phyloP scores from a whole-genome alignment of 768 basidiomycete species.

The Termitomyces titanicus region DNA sequence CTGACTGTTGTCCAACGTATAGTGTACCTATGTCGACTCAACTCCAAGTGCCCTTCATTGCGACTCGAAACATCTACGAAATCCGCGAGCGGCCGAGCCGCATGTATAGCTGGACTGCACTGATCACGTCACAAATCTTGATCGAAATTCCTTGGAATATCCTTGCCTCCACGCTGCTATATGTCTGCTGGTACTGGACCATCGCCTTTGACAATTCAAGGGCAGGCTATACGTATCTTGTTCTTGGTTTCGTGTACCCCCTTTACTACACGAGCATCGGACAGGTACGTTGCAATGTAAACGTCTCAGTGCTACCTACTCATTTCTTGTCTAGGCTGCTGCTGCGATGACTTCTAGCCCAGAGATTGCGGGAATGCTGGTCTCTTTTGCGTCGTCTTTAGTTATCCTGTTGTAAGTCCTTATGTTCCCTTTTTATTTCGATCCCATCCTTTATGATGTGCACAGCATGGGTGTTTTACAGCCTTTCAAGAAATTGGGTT shows the following conservation, averaged over 20 bases:
- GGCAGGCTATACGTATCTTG: constrained; percentile 56
- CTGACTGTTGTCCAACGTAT: neutral
- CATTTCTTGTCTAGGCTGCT: constrained; percentile 43
- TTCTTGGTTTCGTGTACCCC: constrained; percentile 51
- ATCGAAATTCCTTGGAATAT: constrained; percentile 64
- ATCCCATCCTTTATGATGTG: neutral
- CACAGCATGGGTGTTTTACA: constrained; percentile 57
- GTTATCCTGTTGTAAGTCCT: constrained; percentile 49
- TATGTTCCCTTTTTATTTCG: neutral
- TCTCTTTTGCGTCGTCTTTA: constrained; percentile 51
- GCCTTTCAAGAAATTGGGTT: constrained; percentile 52
- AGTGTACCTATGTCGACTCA: constrained; percentile 58
- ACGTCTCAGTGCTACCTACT: too few relatives aligned
- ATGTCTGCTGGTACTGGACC: constrained; percentile 69
- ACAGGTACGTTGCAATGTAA: constrained; percentile 34
- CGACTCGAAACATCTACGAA: constrained; percentile 58
- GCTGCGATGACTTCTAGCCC: constrained; percentile 54
- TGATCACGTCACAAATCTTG: constrained; percentile 51
- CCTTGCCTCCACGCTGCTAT: constrained; percentile 52
- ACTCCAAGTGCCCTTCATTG: constrained; percentile 58
- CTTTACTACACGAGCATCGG: constrained; percentile 59
- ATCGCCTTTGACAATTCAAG: constrained; percentile 53
- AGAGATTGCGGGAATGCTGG: constrained; percentile 51
- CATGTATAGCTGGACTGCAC: constrained; percentile 64
- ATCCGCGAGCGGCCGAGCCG: constrained; percentile 64